Percentiles rank a stretch among this genome's conserved stretches.
phyloP scores from a whole-genome alignment of 106 monocot genomes.

The Allium cepa region DNA sequence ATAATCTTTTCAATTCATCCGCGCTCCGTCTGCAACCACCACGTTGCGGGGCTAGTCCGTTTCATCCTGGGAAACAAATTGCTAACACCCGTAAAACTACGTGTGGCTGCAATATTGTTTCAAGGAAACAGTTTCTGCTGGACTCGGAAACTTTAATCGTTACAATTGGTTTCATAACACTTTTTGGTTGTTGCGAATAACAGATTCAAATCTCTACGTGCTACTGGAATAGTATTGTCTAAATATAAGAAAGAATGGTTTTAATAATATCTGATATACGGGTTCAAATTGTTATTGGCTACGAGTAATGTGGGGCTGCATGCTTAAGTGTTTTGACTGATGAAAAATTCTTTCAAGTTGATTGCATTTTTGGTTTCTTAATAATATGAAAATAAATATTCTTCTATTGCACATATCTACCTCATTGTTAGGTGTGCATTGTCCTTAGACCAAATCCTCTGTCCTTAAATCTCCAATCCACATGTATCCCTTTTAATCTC shows the following conservation, averaged over 20 bases:
- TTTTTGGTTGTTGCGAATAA: no score
- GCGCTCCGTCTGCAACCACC: no score
- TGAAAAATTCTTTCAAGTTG: conserved; percentile 94
- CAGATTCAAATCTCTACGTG: background rate
- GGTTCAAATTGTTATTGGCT: conserved; percentile 72
- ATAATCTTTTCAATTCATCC: no score
- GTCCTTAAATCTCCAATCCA: background rate
- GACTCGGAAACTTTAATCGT: no score
- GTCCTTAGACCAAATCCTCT: conserved; percentile 31
- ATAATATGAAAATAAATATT: background rate
- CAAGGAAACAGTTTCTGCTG: no score
- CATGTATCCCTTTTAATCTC: background rate
- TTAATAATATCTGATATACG: conserved; percentile 8
- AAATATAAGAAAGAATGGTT: background rate
- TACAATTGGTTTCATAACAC: no score
- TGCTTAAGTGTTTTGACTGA: conserved; percentile 97
- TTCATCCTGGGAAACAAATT: no score
- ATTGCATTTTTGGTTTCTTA: background rate
- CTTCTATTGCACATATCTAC: no score
- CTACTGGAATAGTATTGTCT: background rate
- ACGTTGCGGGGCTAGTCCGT: no score
- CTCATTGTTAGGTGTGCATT: no score
- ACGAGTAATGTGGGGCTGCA: conserved; percentile 87
- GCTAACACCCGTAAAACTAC: no score
- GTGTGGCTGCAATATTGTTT: no score